Evolutionary conservation across 371 early-diverging fungal species (phyloP).

Genomic region (Dinochytrium kinnereticum): DNA sequence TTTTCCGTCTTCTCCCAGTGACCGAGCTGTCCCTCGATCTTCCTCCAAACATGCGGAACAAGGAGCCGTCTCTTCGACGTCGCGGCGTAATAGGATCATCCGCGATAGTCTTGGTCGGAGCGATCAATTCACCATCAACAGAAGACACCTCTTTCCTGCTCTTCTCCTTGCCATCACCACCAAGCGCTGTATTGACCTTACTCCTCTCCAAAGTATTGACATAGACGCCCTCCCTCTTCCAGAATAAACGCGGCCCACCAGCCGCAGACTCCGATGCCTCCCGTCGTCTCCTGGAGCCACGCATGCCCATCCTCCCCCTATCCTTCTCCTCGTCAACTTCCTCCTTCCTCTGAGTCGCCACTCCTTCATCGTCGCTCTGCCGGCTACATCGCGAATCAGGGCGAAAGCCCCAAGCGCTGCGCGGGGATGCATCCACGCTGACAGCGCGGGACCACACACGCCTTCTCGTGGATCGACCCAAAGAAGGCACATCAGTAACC

Average conservation of each 20-base stretch:
- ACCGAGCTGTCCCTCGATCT: too few species aligned
- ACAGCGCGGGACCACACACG: too few species aligned
- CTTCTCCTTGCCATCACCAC: background rate
- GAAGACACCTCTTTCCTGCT: background rate
- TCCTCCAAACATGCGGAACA: too few species aligned
- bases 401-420: too few species aligned
- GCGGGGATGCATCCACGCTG: too few species aligned
- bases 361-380: background rate
- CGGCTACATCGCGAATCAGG: background rate
- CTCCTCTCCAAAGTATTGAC: background rate
- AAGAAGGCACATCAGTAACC: too few species aligned
- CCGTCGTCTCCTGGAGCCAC: background rate
- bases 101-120: background rate
- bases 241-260: background rate
- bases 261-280: background rate
- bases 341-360: background rate
- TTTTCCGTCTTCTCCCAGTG: too few species aligned
- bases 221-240: background rate
- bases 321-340: background rate
- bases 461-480: too few species aligned
- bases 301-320: background rate
- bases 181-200: background rate
- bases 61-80: too few species aligned
- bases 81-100: background rate
- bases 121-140: background rate